phyloP scores from a whole-genome alignment of 805 yeast genomes.

The Nakazawaea wyomingensis region DNA sequence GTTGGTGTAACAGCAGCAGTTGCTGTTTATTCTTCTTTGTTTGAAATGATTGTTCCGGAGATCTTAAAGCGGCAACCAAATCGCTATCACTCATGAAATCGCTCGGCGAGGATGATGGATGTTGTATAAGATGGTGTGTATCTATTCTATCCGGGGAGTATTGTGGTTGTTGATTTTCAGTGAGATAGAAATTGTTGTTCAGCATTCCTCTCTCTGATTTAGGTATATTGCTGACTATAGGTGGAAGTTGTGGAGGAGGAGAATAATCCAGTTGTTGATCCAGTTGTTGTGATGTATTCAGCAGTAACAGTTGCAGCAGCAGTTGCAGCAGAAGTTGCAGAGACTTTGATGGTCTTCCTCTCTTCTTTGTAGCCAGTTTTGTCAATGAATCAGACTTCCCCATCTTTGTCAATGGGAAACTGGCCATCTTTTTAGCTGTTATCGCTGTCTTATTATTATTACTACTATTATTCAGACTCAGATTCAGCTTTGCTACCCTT shows the following conservation, averaged over 20 bases:
- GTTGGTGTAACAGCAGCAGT: too few relatives aligned
- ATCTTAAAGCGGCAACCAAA: constrained; percentile 36
- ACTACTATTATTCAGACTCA: constrained; percentile 13
- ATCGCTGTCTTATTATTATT: constrained; percentile 6
- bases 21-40: constrained; percentile 2
- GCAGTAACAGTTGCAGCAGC: too few relatives aligned
- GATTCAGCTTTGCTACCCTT: constrained; percentile 14
- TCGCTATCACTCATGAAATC: constrained; percentile 52
- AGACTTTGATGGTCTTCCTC: constrained; percentile 27
- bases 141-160: constrained; percentile 2
- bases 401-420: constrained; percentile 6
- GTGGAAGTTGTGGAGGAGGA: constrained; percentile 12
- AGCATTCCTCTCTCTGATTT: constrained; percentile 3
- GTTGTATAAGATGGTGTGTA: constrained; percentile 1
- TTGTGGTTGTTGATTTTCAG: not conserved
- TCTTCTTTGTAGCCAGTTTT: constrained; percentile 20
- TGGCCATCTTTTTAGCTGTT: constrained; percentile 12
- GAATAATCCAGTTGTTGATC: constrained; percentile 5
- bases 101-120: constrained; percentile 40
- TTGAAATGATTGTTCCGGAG: constrained; percentile 12
- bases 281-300: constrained; percentile 3
- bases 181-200: not conserved
- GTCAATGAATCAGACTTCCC: constrained; percentile 5
- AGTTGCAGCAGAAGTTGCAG: too few relatives aligned
- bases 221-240: constrained; percentile 4